Percentiles rank a stretch among this genome's conserved stretches.
Evolutionary conservation across 140 eudicot species (phyloP).

Genomic region (Senecio squalidus): DNA sequence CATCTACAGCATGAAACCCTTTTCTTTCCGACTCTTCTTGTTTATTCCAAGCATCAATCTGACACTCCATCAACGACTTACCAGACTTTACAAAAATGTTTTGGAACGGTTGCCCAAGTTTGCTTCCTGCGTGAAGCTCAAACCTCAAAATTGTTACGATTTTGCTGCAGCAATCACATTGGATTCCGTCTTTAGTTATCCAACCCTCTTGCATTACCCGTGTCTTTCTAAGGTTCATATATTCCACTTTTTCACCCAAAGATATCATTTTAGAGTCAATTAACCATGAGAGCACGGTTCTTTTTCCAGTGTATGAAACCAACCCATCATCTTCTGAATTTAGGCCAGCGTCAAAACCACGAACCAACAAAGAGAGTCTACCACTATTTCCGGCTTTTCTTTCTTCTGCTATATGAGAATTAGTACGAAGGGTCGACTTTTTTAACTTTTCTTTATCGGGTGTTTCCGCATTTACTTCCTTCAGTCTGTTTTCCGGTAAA

Average conservation of each 20-base stretch:
- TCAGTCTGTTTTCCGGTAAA: constrained; percentile 27
- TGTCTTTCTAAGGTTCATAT: constrained; percentile 72
- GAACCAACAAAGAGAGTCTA: constrained; percentile 68
- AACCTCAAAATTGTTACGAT: constrained; percentile 63
- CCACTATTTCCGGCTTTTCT: constrained; percentile 44
- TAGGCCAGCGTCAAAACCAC: constrained; percentile 45
- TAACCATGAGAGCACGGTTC: constrained; percentile 73
- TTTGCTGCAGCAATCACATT: constrained; percentile 91
- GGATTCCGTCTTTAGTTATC: constrained; percentile 85
- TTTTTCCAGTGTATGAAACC: constrained; percentile 54
- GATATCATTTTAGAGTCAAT: constrained; percentile 60
- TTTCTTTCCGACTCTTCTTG: constrained; percentile 54
- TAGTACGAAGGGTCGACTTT: constrained; percentile 21
- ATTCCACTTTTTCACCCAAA: constrained; percentile 68
- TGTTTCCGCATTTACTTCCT: constrained; percentile 26
- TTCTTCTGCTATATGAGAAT: constrained; percentile 38
- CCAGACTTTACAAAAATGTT: constrained; percentile 66
- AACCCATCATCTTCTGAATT: constrained; percentile 52
- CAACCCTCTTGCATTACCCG: constrained; percentile 86
- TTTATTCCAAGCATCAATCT: constrained; percentile 79
- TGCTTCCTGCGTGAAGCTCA: constrained; percentile 94
- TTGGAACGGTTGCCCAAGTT: constrained; percentile 67
- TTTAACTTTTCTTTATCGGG: constrained; percentile 21
- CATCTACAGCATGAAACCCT: constrained; percentile 57
- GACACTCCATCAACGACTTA: constrained; percentile 63